Base-by-base conservation (phyloP, 192 early-diverging fungal genomes). In the Backusella liffmaniae region DNA sequence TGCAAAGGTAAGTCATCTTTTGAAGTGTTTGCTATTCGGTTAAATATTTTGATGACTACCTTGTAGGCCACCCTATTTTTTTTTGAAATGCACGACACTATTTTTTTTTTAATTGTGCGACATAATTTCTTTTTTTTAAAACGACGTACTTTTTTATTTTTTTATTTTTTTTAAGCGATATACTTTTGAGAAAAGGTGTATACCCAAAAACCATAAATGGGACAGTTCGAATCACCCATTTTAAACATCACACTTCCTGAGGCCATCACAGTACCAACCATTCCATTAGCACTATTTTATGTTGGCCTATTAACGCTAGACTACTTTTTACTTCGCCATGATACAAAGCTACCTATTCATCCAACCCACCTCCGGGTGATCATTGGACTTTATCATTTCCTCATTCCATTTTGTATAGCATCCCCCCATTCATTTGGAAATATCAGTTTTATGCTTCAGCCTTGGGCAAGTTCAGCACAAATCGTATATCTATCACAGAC, bases 381-480 rank as follows among this genome's bases (percentile, higher is more conserved):
- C 7, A 71, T 71, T 30, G 70, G 39, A 1, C 9, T 44, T 5
- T 44, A 49, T 15, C 70, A 71, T 23, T 71, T 71, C 32, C 16
- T 71, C 26, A 16, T 71, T 1, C 70, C 70, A 0, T 67, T 67
- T 18, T 30, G 4, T 30, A 29, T 71, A 16, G 70, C 26, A 8
- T 49, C 70, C 2, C 41, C 26, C 5, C 16, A 49, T 69, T 37
- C 35, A 30, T 30, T 71, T 49, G 70, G 0, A 16, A 71, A 71
- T 46, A 71, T 71, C 16, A 49, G 42, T 49, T 71, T 49, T 32
- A 71, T 71, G 70, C 41, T 71, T 30, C 70, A 71, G 1, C 70
- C 70, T 30, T 71, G 70, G 70, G 12, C 29, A 7, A 71, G 15
- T 71, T 13, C 42, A 16, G 13, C 44, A 1, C 70, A 71, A 46